These are phyloP conservation scores for Trichoderma breve DNA, from an alignment of 2,329 filamentous ascomycete genomes.

Conservation along the genomic window DNA sequence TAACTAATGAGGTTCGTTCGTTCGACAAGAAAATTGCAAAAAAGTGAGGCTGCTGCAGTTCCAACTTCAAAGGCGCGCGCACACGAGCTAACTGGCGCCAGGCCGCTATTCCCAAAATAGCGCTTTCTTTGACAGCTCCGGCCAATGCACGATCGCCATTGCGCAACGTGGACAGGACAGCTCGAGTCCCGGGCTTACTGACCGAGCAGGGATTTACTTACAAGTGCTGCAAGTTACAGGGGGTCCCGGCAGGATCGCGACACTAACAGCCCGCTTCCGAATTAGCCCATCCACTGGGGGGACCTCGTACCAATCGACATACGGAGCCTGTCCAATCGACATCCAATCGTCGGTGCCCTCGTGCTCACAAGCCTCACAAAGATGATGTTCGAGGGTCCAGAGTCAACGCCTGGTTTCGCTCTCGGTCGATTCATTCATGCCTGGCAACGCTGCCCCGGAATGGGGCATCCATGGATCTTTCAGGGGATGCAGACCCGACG, in stretches of 20 bases:
- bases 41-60: conserved; percentile 7
- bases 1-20: not conserved
- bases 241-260: conserved; percentile 10
- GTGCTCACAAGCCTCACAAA: not conserved
- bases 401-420: not conserved
- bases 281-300: not conserved
- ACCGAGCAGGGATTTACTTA: not conserved
- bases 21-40: not conserved
- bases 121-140: conserved; percentile 11
- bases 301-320: not conserved
- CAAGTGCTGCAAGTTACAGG: no score
- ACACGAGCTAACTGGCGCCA: not conserved
- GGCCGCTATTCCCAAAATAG: not conserved
- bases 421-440: not conserved
- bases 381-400: not conserved
- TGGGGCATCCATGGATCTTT: not conserved
- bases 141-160: conserved; percentile 4
- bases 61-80: not conserved
- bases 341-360: conserved; percentile 8
- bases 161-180: conserved; percentile 10
- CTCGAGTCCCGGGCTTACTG: conserved; percentile 2
- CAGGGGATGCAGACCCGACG: not conserved
- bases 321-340: no score
- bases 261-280: conserved; percentile 9
- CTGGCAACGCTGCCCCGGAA: not conserved